Percentiles rank a stretch among this genome's conserved stretches.
phyloP scores from a whole-genome alignment of 345 rosid genomes.

The Balakata baccata region DNA sequence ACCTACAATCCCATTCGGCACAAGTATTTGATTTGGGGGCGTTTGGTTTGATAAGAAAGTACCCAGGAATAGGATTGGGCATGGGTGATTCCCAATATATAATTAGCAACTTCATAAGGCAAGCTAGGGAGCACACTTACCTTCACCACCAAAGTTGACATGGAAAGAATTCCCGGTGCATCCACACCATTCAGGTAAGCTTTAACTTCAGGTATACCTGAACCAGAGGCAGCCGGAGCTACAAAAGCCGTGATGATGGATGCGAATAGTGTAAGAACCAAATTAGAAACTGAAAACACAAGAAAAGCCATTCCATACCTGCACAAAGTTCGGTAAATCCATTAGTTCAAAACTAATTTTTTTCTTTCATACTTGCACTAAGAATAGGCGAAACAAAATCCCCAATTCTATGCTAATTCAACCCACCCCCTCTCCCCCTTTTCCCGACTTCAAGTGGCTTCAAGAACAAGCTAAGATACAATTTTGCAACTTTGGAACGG shows the following conservation, averaged over 20 bases:
- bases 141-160: slow-evolving; percentile 70
- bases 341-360: neutral
- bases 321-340: slow-evolving; percentile 6
- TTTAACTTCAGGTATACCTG: slow-evolving; percentile 94
- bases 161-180: slow-evolving; percentile 72
- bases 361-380: no score
- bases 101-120: neutral
- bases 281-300: slow-evolving; percentile 60
- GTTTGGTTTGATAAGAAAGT: no score
- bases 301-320: slow-evolving; percentile 71
- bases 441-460: neutral
- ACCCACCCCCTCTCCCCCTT: neutral
- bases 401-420: neutral
- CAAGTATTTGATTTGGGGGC: no score
- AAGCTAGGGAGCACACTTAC: slow-evolving; percentile 24
- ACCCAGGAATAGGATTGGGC: no score
- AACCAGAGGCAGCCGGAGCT: slow-evolving; percentile 89
- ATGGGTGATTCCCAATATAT: neutral
- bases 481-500: neutral
- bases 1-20: neutral
- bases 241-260: slow-evolving; percentile 59
- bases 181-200: slow-evolving; percentile 95
- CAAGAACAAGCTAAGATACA: neutral
- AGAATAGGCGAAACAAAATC: neutral
- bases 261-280: slow-evolving; percentile 66